These are phyloP conservation scores for Colletotrichum echinochloae DNA, from an alignment of 2,329 filamentous ascomycete genomes.

Conservation along the genomic window DNA sequence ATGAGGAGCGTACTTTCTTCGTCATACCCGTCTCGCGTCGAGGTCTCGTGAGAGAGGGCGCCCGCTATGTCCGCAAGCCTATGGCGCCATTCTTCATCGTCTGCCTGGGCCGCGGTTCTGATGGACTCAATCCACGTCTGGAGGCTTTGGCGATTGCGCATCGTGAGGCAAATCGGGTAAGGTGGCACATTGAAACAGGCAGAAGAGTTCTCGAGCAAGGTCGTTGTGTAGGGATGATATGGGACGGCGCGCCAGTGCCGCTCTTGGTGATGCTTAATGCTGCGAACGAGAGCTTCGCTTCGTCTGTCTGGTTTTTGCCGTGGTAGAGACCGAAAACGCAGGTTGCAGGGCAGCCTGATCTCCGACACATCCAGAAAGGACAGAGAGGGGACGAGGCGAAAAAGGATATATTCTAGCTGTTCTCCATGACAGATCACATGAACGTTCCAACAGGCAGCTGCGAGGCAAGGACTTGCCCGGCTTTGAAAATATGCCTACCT, in stretches of 20 bases:
- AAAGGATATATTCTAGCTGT: neutral
- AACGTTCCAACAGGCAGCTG: neutral
- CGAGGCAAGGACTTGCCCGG: neutral
- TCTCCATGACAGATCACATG: neutral
- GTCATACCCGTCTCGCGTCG: conserved; percentile 31
- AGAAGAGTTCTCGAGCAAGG: neutral
- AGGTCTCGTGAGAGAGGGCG: conserved; percentile 8
- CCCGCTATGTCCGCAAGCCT: conserved; percentile 10
- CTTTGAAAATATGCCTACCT: neutral
- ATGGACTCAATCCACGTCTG: conserved; percentile 34
- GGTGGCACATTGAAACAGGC: neutral
- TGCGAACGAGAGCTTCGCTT: neutral
- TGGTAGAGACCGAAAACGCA: neutral
- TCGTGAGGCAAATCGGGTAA: neutral
- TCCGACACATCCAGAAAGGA: neutral
- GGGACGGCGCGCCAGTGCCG: no score
- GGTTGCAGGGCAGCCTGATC: neutral
- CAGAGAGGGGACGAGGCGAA: neutral
- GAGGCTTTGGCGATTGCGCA: conserved; percentile 32
- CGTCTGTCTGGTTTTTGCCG: neutral
- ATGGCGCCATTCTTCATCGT: conserved; percentile 22
- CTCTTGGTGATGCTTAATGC: neutral
- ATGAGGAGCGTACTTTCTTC: conserved; percentile 31
- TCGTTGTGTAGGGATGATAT: neutral
- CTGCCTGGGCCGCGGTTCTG: conserved; percentile 10